A percentile compares a stretch with the other conserved stretches of the same genome.
phyloP scores from a whole-genome alignment of 73 alveolate species.

The Stentor coeruleus region DNA sequence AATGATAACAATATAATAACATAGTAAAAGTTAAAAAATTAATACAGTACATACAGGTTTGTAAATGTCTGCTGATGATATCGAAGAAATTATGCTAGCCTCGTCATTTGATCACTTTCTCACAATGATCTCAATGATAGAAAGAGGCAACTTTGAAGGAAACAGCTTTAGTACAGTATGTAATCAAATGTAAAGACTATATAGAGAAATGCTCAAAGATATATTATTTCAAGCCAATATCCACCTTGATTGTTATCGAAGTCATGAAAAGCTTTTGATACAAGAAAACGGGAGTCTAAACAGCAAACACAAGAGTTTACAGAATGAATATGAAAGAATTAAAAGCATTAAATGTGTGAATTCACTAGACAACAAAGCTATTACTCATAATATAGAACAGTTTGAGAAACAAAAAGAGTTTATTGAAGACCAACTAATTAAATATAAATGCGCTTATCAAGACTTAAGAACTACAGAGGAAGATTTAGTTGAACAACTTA shows the following conservation, averaged over 20 bases:
- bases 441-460: no score
- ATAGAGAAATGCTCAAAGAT: neutral
- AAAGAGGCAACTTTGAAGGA: neutral
- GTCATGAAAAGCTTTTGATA: neutral
- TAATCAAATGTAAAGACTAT: neutral
- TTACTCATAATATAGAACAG: neutral
- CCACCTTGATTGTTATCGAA: neutral
- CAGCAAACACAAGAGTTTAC: neutral
- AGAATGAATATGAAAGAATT: neutral
- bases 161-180: neutral
- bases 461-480: neutral
- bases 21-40: no score
- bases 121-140: neutral
- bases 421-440: neutral
- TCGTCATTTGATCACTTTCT: neutral
- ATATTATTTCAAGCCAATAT: neutral
- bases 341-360: neutral
- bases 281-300: neutral
- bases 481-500: neutral
- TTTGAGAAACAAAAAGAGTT: no score
- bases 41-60: no score
- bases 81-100: neutral
- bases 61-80: neutral
- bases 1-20: no score
- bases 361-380: neutral